Evolutionary conservation across 2,329 filamentous ascomycete genomes (phyloP).

Genomic region (Cercospora berteroae): DNA sequence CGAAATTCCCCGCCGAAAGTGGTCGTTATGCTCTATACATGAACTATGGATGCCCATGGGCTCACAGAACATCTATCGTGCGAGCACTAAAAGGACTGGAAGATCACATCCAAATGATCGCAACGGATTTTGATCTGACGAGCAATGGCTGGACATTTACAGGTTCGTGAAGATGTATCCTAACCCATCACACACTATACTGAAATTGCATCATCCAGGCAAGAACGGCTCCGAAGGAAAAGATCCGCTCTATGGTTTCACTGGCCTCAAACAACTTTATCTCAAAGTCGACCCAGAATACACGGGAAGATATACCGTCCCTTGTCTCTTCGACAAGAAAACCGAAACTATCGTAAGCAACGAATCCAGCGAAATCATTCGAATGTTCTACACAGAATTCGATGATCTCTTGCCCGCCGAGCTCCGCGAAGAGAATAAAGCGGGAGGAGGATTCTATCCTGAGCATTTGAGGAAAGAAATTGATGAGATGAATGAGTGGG

Average conservation of each 20-base stretch:
- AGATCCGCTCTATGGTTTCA: conserved; percentile 64
- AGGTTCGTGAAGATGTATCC: conserved; percentile 37
- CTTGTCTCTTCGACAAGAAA: conserved; percentile 71
- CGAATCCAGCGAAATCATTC: conserved; percentile 85
- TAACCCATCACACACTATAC: not conserved
- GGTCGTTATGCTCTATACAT: conserved; percentile 62
- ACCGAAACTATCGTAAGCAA: conserved; percentile 74
- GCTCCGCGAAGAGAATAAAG: conserved; percentile 55
- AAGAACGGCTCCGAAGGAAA: conserved; percentile 54
- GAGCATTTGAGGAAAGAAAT: conserved; percentile 63
- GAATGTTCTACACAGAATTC: conserved; percentile 82
- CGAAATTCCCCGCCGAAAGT: conserved; percentile 58
- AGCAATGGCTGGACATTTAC: conserved; percentile 69
- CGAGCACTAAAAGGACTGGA: conserved; percentile 53
- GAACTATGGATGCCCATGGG: conserved; percentile 63
- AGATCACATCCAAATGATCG: conserved; percentile 49
- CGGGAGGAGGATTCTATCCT: conserved; percentile 66
- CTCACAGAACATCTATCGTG: conserved; percentile 52
- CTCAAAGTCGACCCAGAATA: conserved; percentile 67
- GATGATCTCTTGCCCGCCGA: conserved; percentile 54
- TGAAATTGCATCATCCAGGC: not conserved
- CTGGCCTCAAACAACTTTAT: conserved; percentile 70
- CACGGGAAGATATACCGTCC: conserved; percentile 74
- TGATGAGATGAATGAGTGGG: conserved; percentile 77
- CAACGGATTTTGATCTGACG: conserved; percentile 43